Conservation (phyloP, 2,329 filamentous ascomycete species). For the Cladophialophora psammophila region DNA sequence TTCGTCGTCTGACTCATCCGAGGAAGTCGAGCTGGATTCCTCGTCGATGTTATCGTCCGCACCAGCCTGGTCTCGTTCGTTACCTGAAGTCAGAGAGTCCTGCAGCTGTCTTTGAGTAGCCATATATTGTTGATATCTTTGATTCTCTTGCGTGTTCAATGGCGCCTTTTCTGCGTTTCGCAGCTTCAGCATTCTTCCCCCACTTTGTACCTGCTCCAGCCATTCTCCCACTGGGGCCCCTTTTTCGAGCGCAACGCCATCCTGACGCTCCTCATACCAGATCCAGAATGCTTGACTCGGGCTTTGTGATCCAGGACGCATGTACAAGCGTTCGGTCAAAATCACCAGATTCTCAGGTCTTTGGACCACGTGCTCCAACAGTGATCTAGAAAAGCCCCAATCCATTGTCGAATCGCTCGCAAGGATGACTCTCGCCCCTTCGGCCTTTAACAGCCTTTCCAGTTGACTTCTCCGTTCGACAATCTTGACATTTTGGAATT, state of each 20-base stretch:
- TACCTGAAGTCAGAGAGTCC: constrained; percentile 75
- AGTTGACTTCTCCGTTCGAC: constrained; percentile 84
- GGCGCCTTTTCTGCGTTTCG: constrained; percentile 68
- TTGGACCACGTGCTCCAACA: constrained; percentile 75
- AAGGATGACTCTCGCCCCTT: constrained; percentile 75
- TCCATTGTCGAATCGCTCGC: constrained; percentile 89
- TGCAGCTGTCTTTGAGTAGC: constrained; percentile 87
- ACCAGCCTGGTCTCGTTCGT: constrained; percentile 51
- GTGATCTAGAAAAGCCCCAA: constrained; percentile 91
- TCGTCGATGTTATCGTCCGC: constrained; percentile 80
- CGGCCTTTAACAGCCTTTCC: constrained; percentile 67
- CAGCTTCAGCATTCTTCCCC: constrained; percentile 68
- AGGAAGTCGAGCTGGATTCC: constrained; percentile 84
- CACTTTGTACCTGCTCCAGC: constrained; percentile 71
- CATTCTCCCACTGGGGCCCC: constrained; percentile 60
- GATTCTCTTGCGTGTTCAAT: constrained; percentile 77
- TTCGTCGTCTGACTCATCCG: constrained; percentile 86
- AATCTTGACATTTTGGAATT: constrained; percentile 84
- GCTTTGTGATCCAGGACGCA: constrained; percentile 50
- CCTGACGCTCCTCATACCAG: constrained; percentile 74
- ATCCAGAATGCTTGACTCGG: constrained; percentile 75
- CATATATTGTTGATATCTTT: constrained; percentile 88
- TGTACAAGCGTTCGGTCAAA: constrained; percentile 72
- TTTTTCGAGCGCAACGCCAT: constrained; percentile 68
- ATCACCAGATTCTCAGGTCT: constrained; percentile 85